Base-by-base conservation (phyloP, 2,329 filamentous ascomycete species). In the Xylaria sp. region DNA sequence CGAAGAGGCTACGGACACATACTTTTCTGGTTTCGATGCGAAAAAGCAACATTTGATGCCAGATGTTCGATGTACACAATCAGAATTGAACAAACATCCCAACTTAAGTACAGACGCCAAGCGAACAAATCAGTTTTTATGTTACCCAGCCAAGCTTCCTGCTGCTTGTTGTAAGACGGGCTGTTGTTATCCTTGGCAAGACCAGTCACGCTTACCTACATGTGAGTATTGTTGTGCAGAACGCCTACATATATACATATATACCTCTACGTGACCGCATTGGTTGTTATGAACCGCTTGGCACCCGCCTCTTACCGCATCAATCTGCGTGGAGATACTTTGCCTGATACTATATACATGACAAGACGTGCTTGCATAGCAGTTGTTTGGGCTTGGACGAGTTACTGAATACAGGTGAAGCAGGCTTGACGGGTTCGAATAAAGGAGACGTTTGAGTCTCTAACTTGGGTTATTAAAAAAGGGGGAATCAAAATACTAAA, bases 201-300 rank as follows among this genome's bases (percentile, higher is more conserved):
- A 36, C 32, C 30, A 36, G 8, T 55, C 10, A 30, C 12, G n/a
- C 18, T 55, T 36, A 36, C 52, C n/a, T 55, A 55, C 30, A 36
- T 36, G 13, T 55, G 30, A n/a, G 32, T 36, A 10, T 36, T 55
- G 52, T n/a, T 55, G 23, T 39, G 18, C 9, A n/a, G 10, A n/a
- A n/a, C n/a, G n/a, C n/a, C n/a, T n/a, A n/a, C n/a, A n/a, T n/a
- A n/a, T n/a, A n/a, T n/a, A n/a, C n/a, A n/a, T n/a, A n/a, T 30
- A 52, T 48, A 15, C 18, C 53, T 56, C 28, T 41, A 41, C 34
- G 53, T 41, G 18, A 25, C 13, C 7, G n/a, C n/a, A 41, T 56
- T 56, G 53, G 30, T 55, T n/a, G 32, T 28, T 28, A 9, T 41
- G 32, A 9, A 56, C 34, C 25, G 20, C 58, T 66, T 66, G 64